Evolutionary conservation across 208 protist genomes (phyloP), one percentile per base, ranked within the genome.

Genomic region (Trypanosoma caninum): DNA sequence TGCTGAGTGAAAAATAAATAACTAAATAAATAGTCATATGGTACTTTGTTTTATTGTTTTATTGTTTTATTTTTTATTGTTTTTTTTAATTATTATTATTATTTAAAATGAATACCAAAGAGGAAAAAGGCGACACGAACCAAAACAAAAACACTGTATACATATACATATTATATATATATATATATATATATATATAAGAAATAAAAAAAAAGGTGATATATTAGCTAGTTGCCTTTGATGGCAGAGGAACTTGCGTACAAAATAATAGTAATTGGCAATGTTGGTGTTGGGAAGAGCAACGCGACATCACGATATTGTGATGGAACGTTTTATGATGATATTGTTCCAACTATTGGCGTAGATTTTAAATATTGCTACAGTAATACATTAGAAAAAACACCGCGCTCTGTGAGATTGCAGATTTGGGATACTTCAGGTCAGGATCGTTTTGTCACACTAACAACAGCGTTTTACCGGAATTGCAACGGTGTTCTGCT

Each of bases 381-480:
- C 27, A 89, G 84, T 66, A 59, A 60, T 33, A 91, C 84, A n/a
- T 72, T 92, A 16, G 82, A 91, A 28, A 87, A 83, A 48, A 72
- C 76, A 16, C 64, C 78, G 25, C 82, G 84, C 20, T 82, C 51
- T 2, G 84, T 97, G 57, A 79, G 84, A 5, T 76, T 97, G 47
- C 86, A 95, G 62, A 69, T 97, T 11, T 97, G 91, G 89, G 91
- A 97, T 59, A 97, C 88, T 20, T 89, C 86, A 14, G 91, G 91
- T 2, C 91, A 96, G 34, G 91, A 96, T 57, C 79, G 80, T 45
- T 96, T 94, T 56, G 79, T 91, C 23, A 86, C 93, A 9, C 82
- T 97, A 50, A 94, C 90, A 10, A 93, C 88, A 6, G 91, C 87
- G 44, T 97, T 95, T 63, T 97, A 97, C 59, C 82, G 93, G 40